Evolutionary conservation across 2,329 filamentous ascomycete genomes (phyloP).

Genomic region (Madurella fahalii): DNA sequence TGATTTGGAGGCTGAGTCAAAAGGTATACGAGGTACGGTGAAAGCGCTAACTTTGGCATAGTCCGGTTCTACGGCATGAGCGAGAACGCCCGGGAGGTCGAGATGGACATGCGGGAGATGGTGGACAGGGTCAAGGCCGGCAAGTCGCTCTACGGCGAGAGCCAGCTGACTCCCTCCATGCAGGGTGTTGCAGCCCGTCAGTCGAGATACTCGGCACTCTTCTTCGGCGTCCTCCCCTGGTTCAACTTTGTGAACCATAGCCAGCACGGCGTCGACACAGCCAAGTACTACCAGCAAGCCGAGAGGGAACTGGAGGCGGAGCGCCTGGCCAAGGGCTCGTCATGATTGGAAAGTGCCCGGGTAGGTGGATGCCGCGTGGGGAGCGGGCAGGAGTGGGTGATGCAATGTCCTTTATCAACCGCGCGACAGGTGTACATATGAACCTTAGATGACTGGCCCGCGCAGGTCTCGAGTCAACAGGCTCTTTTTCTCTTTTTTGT

Average conservation of each 20-base stretch:
- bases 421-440: constrained; percentile 23
- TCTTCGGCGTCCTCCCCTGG: constrained; percentile 84
- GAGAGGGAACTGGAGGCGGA: constrained; percentile 90
- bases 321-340: constrained; percentile 28
- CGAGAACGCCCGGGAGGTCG: constrained; percentile 86
- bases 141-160: constrained; percentile 82
- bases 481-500: constrained; percentile 16
- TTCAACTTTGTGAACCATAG: constrained; percentile 98
- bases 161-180: constrained; percentile 75
- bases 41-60: constrained; percentile 35
- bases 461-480: constrained; percentile 16
- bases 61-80: constrained; percentile 94
- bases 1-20: no score
- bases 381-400: not conserved
- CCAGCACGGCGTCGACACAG: constrained; percentile 93
- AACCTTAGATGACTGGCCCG: constrained; percentile 16
- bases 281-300: constrained; percentile 96
- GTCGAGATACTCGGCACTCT: constrained; percentile 83
- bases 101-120: constrained; percentile 99
- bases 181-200: constrained; percentile 91
- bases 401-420: constrained; percentile 5
- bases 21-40: no score
- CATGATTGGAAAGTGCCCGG: constrained; percentile 7
- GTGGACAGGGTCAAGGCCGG: constrained; percentile 91
- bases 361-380: not conserved